Evolutionary conservation across 1,284 basidiomycete species (phyloP).

Genomic region (Malassezia slooffiae): DNA sequence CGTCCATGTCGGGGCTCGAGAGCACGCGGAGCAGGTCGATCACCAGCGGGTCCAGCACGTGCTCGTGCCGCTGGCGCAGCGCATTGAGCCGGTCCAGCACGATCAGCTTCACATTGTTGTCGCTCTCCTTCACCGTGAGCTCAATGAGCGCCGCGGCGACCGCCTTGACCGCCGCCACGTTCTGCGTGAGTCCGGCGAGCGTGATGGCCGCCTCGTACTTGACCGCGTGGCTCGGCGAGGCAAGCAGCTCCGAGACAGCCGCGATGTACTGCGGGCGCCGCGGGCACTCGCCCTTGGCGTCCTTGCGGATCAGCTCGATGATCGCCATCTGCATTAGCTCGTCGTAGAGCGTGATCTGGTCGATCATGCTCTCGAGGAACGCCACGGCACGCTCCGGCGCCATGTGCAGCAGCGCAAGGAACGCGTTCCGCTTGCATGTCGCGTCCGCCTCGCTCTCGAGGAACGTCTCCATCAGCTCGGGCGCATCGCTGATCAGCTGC

Average conservation of each 20-base stretch:
- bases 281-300: conserved; percentile 66
- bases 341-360: conserved; percentile 72
- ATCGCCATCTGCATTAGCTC: conserved; percentile 91
- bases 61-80: conserved; percentile 75
- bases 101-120: conserved; percentile 99
- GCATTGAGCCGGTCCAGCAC: conserved; percentile 83
- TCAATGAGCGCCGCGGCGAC: conserved; percentile 80
- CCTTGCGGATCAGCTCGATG: conserved; percentile 85
- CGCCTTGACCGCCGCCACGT: conserved; percentile 90
- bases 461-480: conserved; percentile 93
- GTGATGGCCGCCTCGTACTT: conserved; percentile 97
- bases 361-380: conserved; percentile 74
- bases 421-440: conserved; percentile 94
- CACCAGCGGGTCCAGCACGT: conserved; percentile 79
- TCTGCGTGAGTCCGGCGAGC: conserved; percentile 86
- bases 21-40: conserved; percentile 93
- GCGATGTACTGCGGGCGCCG: conserved; percentile 68
- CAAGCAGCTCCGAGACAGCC: conserved; percentile 86
- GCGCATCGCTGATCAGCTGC: conserved; percentile 87
- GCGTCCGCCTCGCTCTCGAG: conserved; percentile 79
- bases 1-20: conserved; percentile 88
- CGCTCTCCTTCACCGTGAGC: conserved; percentile 84
- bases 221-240: conserved; percentile 80
- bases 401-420: conserved; percentile 81
- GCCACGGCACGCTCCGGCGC: conserved; percentile 82